phyloP scores from a whole-genome alignment of 805 yeast genomes.

The Zygosaccharomyces lentus region DNA sequence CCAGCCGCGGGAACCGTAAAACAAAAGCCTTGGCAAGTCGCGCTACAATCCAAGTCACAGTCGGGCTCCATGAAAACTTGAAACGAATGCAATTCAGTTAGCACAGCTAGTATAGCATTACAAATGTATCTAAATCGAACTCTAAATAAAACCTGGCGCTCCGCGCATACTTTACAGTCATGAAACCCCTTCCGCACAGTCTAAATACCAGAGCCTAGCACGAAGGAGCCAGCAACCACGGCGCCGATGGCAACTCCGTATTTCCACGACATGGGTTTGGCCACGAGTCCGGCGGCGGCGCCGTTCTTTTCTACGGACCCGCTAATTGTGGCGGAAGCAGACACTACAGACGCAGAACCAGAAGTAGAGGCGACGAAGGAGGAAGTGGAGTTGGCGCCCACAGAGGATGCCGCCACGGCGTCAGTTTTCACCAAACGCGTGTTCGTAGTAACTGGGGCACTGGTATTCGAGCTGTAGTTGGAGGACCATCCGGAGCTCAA shows the following conservation, averaged over 20 bases:
- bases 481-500: not conserved
- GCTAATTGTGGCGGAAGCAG: constrained; percentile 9
- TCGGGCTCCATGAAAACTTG: too few species aligned
- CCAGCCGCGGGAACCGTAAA: too few species aligned
- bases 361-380: constrained; percentile 8
- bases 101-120: not conserved
- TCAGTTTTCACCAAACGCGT: constrained; percentile 1
- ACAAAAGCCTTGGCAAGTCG: too few species aligned
- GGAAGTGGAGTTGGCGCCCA: constrained; percentile 15
- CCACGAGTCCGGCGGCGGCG: constrained; percentile 34
- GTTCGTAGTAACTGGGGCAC: constrained; percentile 1
- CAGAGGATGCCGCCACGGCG: constrained; percentile 10
- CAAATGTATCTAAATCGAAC: not conserved
- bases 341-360: constrained; percentile 18
- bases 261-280: constrained; percentile 40
- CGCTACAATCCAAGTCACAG: too few species aligned
- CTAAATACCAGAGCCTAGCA: constrained; percentile 28
- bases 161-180: not conserved
- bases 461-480: constrained; percentile 1
- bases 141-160: not conserved
- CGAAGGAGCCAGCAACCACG: constrained; percentile 37
- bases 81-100: not conserved
- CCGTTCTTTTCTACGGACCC: constrained; percentile 18
- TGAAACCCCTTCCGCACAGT: not conserved
- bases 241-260: constrained; percentile 39